Base-by-base conservation (phyloP, 1,139 yeast genomes). In the Neolecta irregularis region DNA sequence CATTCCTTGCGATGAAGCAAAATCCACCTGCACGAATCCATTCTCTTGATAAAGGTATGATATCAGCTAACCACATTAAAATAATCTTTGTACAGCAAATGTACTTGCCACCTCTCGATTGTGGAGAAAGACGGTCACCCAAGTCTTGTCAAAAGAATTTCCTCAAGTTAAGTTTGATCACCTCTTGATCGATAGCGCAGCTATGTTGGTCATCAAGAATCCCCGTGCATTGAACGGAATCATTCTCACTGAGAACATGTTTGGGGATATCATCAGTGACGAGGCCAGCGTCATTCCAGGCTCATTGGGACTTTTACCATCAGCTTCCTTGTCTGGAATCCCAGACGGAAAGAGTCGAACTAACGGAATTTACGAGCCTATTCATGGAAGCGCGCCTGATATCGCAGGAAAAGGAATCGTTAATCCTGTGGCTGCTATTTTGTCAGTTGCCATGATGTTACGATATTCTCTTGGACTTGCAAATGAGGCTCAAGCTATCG, bases 231-330 rank as follows among this genome's bases (percentile, higher is more conserved):
- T 88, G 51, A 88, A 88, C 55, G 98, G 98, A 57, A 68, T 88
- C 35, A 71, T 88, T 39, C 72, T 88, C 53, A 85, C 96, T 35
- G 76, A 79, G 48, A 88, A 88, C 62, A 85, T 88, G 93, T 88
- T 88, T 60, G 98, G 98, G 51, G 98, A 88, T 56, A 88, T 88
- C 56, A 79, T 88, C 51, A 78, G 93, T 36, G 98, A 88, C 57
- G 96, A 88, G 63, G 95, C 96, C 21, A 77, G 93, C 17, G 95
- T 85, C 34, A 88, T 88, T 49, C 98, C 98, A 29, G 98, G 98
- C 24, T 85, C 96, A 15, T 65, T 88, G 44, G 98, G 98, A 41
- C 69, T 88, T 47, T 67, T 88, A 47, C 98, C 98, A 33, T 80
- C 94, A 43, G 98, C 98, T 5, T 83, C 96, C 16, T 69, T 88